Conservation (phyloP, 2,329 filamentous ascomycete genomes). For the Phoma sp. region DNA sequence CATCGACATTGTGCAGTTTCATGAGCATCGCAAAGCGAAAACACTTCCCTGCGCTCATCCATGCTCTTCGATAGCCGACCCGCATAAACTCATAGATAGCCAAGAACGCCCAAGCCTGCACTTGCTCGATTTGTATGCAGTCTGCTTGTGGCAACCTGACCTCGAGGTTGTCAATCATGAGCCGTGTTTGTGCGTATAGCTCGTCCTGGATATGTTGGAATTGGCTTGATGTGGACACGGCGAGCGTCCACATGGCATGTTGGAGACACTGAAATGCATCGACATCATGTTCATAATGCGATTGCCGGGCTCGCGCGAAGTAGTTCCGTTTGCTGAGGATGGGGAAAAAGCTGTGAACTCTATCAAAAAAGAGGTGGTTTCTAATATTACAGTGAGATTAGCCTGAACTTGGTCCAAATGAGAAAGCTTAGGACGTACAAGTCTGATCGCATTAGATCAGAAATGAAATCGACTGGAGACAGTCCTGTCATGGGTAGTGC, state of each 20-base stretch:
- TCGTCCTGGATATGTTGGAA: conserved; percentile 7
- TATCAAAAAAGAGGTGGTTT: conserved; percentile 7
- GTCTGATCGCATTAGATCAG: conserved; percentile 2
- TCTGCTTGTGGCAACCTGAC: background rate
- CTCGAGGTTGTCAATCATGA: conserved; percentile 4
- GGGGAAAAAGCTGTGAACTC: conserved; percentile 5
- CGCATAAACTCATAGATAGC: conserved; percentile 5
- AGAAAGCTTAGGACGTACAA: background rate
- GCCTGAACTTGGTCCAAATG: background rate
- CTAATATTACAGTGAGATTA: background rate
- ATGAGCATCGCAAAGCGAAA: conserved; percentile 4
- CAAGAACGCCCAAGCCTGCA: conserved; percentile 3
- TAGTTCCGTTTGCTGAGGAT: conserved; percentile 8
- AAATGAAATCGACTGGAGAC: background rate
- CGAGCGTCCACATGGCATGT: conserved; percentile 9
- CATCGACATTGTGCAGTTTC: conserved; percentile 8
- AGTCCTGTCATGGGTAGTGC: background rate
- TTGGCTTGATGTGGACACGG: conserved; percentile 6
- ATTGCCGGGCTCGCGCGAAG: conserved; percentile 2
- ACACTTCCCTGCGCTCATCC: conserved; percentile 10
- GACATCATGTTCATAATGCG: background rate
- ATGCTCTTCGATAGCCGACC: conserved; percentile 4
- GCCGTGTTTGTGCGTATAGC: conserved; percentile 5
- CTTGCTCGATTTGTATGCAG: conserved; percentile 4
- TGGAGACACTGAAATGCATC: conserved; percentile 6